phyloP scores from a whole-genome alignment of 352 stramenopile genomes.

The Poterioochromonas sp. region DNA sequence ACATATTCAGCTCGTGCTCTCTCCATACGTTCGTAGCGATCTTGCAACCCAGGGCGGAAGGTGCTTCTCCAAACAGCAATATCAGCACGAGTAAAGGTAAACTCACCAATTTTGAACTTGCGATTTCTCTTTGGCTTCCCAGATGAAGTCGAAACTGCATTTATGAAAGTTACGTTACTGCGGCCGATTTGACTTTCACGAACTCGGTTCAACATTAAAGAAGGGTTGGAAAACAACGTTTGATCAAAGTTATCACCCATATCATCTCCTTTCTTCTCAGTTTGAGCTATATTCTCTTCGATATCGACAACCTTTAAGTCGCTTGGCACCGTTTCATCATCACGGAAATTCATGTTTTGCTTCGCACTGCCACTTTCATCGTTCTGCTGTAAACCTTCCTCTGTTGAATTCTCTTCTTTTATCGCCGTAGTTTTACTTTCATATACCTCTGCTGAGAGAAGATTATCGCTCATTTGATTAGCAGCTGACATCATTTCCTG shows the following conservation, averaged over 20 bases:
- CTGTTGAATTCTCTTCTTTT: background rate
- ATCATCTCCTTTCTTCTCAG: too few relatives aligned
- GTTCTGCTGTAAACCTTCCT: background rate
- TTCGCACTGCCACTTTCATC: background rate
- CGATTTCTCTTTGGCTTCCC: too few relatives aligned
- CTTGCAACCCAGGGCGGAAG: slow-evolving; percentile 27
- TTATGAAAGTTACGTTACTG: too few relatives aligned
- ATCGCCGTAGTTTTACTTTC: background rate
- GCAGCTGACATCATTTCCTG: background rate
- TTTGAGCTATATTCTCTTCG: too few relatives aligned
- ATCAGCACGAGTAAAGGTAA: slow-evolving; percentile 1
- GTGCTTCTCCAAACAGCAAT: background rate
- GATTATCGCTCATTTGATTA: background rate
- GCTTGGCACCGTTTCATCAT: background rate
- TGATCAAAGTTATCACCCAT: too few relatives aligned
- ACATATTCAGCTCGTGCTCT: background rate
- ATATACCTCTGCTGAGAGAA: background rate
- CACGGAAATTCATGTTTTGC: too few relatives aligned
- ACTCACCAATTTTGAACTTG: background rate
- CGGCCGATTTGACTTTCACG: too few relatives aligned
- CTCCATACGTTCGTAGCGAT: slow-evolving; percentile 2
- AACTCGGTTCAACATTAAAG: background rate
- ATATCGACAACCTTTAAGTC: background rate
- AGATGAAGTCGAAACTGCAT: too few relatives aligned
- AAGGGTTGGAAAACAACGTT: background rate